Conservation (phyloP, 2,329 filamentous ascomycete species). For the Neopestalotiopsis clavispora region DNA sequence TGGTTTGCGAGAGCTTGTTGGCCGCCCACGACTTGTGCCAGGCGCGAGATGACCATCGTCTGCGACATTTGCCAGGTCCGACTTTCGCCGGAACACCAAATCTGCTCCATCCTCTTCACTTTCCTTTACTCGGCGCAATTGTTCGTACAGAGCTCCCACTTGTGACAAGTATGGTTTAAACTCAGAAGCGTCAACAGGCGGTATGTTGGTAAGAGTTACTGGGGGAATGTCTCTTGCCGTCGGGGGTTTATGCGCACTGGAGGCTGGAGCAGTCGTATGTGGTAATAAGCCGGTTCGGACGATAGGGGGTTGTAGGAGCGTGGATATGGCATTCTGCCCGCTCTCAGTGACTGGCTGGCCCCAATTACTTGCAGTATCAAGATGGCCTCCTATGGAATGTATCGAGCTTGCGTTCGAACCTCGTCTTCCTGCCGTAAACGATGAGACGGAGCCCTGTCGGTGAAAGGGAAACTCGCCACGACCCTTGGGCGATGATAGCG, state of each 20-base stretch:
- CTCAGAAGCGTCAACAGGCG: constrained; percentile 76
- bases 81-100: constrained; percentile 42
- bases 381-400: constrained; percentile 81
- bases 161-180: constrained; percentile 87
- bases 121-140: constrained; percentile 82
- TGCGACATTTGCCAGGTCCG: constrained; percentile 42
- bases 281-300: constrained; percentile 85
- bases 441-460: constrained; percentile 52
- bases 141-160: constrained; percentile 87
- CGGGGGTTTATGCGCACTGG: constrained; percentile 80
- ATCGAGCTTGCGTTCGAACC: constrained; percentile 88
- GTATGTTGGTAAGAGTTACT: constrained; percentile 87
- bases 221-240: constrained; percentile 91
- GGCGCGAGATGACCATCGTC: constrained; percentile 56
- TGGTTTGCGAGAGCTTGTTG: constrained; percentile 43
- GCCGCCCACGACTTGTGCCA: constrained; percentile 35
- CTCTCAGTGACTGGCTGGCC: constrained; percentile 67
- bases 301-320: constrained; percentile 88
- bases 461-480: constrained; percentile 64
- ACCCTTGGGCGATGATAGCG: constrained; percentile 53
- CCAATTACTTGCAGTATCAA: constrained; percentile 69
- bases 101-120: constrained; percentile 67
- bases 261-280: constrained; percentile 71
- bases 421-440: constrained; percentile 63
- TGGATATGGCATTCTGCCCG: constrained; percentile 93